phyloP scores from a whole-genome alignment of 768 basidiomycete genomes.

The Pleurotus pulmonarius region DNA sequence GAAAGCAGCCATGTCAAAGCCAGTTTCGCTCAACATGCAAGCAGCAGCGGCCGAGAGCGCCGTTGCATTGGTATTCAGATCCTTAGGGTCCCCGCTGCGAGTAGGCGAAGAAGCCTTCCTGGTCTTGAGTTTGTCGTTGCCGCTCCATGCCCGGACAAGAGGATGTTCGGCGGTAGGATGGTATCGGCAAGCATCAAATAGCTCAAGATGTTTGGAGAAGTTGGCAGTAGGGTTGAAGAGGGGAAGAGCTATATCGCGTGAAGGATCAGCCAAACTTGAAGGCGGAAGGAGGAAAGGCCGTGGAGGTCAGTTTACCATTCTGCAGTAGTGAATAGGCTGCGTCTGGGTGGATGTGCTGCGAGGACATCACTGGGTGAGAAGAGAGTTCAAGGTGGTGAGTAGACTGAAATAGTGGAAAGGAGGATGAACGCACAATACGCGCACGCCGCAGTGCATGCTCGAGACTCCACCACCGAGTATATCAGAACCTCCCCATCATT shows the following conservation, averaged over 20 bases:
- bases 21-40: slow-evolving; percentile 19
- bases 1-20: slow-evolving; percentile 21
- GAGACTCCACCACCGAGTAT: slow-evolving; percentile 49
- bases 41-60: slow-evolving; percentile 11
- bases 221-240: slow-evolving; percentile 46
- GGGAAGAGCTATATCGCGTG: slow-evolving; percentile 38
- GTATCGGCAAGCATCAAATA: slow-evolving; percentile 39
- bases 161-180: slow-evolving; percentile 35
- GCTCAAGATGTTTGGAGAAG: slow-evolving; percentile 44
- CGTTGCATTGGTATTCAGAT: slow-evolving; percentile 1
- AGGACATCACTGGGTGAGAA: slow-evolving; percentile 40
- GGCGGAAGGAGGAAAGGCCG: neutral
- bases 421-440: slow-evolving; percentile 44
- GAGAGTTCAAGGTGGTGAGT: slow-evolving; percentile 8
- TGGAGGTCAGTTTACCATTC: slow-evolving; percentile 29
- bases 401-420: neutral
- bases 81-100: slow-evolving; percentile 5
- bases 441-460: slow-evolving; percentile 49
- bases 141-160: slow-evolving; percentile 33
- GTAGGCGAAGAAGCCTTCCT: neutral
- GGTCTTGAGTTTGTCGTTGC: neutral
- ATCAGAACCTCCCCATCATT: slow-evolving; percentile 47
- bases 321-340: slow-evolving; percentile 39
- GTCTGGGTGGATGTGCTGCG: slow-evolving; percentile 29
- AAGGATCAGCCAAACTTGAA: neutral